These are phyloP conservation scores for Nicotiana attenuata DNA, from an alignment of 257 asterid genomes.

Conservation along the genomic window DNA sequence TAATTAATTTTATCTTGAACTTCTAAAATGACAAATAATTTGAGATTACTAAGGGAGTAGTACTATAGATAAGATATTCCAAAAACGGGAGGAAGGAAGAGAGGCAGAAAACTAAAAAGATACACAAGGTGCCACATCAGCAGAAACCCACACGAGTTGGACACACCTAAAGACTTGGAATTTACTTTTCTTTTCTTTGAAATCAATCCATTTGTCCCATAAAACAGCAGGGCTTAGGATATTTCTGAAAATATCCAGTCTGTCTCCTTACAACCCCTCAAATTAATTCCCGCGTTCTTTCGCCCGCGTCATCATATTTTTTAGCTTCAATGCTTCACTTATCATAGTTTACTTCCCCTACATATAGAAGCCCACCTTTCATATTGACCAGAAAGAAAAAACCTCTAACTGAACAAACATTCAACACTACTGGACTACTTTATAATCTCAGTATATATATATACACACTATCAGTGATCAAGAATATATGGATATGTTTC, in stretches of 20 bases:
- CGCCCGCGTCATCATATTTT: too few species aligned
- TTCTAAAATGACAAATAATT: too few species aligned
- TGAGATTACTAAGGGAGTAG: too few species aligned
- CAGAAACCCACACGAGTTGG: neutral
- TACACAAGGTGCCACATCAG: neutral
- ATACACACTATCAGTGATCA: neutral
- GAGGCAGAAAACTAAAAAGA: neutral
- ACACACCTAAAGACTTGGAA: neutral
- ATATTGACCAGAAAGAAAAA: neutral
- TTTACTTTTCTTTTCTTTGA: neutral
- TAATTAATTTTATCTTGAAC: too few species aligned
- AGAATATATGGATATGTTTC: slow-evolving; percentile 9
- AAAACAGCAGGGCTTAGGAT: too few species aligned
- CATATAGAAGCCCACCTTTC: neutral
- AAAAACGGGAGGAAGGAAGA: too few species aligned
- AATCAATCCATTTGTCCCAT: neutral
- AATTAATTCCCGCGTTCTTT: neutral
- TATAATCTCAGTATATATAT: neutral
- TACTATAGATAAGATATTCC: too few species aligned
- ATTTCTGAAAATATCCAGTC: neutral
- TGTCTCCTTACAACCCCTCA: neutral
- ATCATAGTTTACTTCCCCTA: neutral
- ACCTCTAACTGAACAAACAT: neutral
- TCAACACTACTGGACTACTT: neutral
- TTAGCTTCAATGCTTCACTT: neutral